Conservation (phyloP, 2,329 filamentous ascomycete genomes). For the Aspergillus fructus region DNA sequence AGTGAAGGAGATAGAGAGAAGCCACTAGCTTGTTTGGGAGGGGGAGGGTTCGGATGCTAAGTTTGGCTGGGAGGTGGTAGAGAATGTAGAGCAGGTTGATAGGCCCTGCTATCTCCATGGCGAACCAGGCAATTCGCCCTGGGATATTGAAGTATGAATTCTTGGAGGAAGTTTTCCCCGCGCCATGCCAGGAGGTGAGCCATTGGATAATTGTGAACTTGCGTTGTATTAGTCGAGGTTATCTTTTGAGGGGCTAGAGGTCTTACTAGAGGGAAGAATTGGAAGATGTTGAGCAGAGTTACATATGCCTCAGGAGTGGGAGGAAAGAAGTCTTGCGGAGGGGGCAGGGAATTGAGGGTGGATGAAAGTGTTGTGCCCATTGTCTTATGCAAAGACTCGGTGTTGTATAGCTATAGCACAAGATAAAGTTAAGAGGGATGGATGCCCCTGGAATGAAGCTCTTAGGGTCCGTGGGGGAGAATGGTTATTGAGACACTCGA, state of each 20-base stretch:
- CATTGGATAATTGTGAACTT: constrained; percentile 75
- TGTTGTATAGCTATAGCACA: not conserved
- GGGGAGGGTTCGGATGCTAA: constrained; percentile 29
- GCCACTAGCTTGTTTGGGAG: constrained; percentile 36
- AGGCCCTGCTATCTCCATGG: constrained; percentile 82
- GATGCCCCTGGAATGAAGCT: not conserved
- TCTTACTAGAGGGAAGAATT: constrained; percentile 45
- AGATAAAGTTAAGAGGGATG: not conserved
- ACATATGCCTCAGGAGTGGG: constrained; percentile 42
- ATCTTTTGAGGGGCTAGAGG: not conserved
- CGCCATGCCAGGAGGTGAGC: constrained; percentile 76
- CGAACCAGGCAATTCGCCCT: constrained; percentile 80
- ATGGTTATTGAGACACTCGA: not conserved
- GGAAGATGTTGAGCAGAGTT: constrained; percentile 37
- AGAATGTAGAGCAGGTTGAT: constrained; percentile 78
- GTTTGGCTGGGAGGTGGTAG: constrained; percentile 60
- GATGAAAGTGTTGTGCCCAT: constrained; percentile 29
- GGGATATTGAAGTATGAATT: constrained; percentile 76
- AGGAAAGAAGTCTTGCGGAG: constrained; percentile 34
- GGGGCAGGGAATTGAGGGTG: constrained; percentile 23
- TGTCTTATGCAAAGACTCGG: not conserved
- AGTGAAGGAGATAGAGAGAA: constrained; percentile 69
- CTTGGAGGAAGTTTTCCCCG: constrained; percentile 81
- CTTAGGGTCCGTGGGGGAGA: not conserved
- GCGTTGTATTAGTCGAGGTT: constrained; percentile 16